phyloP scores from a whole-genome alignment of 768 basidiomycete genomes.

The Pseudohyphozyma bogoriensis region DNA sequence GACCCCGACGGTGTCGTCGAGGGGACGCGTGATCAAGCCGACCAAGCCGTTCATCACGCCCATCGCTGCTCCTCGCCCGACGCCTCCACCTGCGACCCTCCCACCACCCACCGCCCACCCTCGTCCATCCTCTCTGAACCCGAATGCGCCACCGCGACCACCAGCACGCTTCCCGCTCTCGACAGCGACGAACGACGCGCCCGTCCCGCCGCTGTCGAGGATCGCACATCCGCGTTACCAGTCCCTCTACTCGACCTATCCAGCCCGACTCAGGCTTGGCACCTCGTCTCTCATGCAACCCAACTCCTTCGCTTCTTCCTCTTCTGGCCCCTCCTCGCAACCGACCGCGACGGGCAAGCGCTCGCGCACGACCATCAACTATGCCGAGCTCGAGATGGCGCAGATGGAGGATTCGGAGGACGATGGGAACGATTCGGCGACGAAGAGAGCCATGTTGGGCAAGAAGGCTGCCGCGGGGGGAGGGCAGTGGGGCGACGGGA shows the following conservation, averaged over 20 bases:
- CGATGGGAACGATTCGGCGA: constrained; percentile 64
- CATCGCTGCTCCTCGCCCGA: not conserved
- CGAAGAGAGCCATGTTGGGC: no score
- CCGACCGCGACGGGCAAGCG: constrained; percentile 9
- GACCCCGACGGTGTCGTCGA: constrained; percentile 4
- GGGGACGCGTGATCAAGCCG: constrained; percentile 21
- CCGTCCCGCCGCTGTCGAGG: constrained; percentile 17
- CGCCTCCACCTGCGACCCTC: not conserved
- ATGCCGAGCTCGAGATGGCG: constrained; percentile 67
- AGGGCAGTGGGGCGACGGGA: constrained; percentile 46
- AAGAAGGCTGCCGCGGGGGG: constrained; percentile 53
- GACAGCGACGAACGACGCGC: not conserved
- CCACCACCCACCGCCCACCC: not conserved
- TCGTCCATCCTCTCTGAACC: constrained; percentile 16
- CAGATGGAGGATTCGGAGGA: constrained; percentile 58
- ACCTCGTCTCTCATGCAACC: constrained; percentile 85
- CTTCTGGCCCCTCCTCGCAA: constrained; percentile 5
- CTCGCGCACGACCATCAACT: constrained; percentile 61
- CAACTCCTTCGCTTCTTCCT: constrained; percentile 44
- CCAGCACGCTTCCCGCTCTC: constrained; percentile 1
- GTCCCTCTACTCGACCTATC: constrained; percentile 68
- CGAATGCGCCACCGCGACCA: not conserved
- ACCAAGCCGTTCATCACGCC: constrained; percentile 7
- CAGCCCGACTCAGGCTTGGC: constrained; percentile 83
- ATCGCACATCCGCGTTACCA: constrained; percentile 42